A percentile compares a stretch with the other conserved stretches of the same genome.
These are phyloP conservation scores for Penicillium maclennaniae DNA, from an alignment of 495 filamentous ascomycete genomes.

Conservation along the genomic window DNA sequence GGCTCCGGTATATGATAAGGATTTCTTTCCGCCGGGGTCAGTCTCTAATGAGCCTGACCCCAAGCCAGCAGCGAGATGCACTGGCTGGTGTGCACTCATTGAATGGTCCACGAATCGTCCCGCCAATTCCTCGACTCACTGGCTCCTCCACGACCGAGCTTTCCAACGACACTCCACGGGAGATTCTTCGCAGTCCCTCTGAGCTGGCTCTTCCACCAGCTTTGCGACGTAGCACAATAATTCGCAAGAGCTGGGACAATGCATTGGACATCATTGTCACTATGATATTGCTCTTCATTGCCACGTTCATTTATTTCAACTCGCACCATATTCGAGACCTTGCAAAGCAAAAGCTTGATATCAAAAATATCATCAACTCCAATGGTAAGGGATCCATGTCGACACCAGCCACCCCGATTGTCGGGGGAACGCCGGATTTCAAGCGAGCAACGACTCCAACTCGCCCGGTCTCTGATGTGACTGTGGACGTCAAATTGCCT, in stretches of 20 bases:
- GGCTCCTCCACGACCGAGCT: slow-evolving; percentile 28
- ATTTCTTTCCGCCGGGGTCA: slow-evolving; percentile 47
- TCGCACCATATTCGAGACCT: slow-evolving; percentile 45
- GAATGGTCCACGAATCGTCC: slow-evolving; percentile 34
- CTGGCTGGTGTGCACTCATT: slow-evolving; percentile 53
- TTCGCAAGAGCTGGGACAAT: slow-evolving; percentile 52
- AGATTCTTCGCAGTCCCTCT: slow-evolving; percentile 36
- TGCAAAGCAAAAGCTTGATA: slow-evolving; percentile 49
- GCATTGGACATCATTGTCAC: slow-evolving; percentile 49
- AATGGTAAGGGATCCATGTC: slow-evolving; percentile 42
- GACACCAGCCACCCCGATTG: slow-evolving; percentile 41
- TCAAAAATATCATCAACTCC: slow-evolving; percentile 49
- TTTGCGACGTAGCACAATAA: slow-evolving; percentile 48
- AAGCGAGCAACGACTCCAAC: slow-evolving; percentile 24
- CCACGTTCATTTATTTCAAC: slow-evolving; percentile 49
- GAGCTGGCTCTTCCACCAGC: slow-evolving; percentile 44
- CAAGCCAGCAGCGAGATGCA: slow-evolving; percentile 45
- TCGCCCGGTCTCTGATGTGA: slow-evolving; percentile 28
- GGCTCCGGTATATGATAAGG: slow-evolving; percentile 62
- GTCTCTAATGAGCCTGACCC: slow-evolving; percentile 38
- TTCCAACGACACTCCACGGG: slow-evolving; percentile 42
- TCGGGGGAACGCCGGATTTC: slow-evolving; percentile 25
- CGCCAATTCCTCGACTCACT: slow-evolving; percentile 36
- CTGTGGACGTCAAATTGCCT: slow-evolving; percentile 32
- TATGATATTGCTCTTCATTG: slow-evolving; percentile 40